Base-by-base conservation (phyloP, 2,329 filamentous ascomycete genomes). In the Cercospora nicotianae region DNA sequence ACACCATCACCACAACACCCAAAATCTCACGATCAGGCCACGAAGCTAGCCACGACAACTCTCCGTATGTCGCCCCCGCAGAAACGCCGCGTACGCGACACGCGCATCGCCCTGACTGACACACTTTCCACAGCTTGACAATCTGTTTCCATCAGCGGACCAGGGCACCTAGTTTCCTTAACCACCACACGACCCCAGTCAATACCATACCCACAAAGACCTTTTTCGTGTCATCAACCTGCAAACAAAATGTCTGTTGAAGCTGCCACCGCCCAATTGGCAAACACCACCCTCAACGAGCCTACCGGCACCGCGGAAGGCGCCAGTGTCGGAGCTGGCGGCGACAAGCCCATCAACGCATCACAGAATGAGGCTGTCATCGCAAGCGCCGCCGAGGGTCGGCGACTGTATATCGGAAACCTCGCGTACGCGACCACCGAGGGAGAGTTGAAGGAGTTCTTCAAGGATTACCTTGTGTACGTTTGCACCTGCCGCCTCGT, bases 391-490 rank as follows among this genome's bases (percentile, higher is more conserved):
- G 94, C 94, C 84, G 95, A 99, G 88, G 94, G 95, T 83, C 93
- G 95, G 87, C 93, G 95, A 86, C 91, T 99, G 79, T 99, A 99
- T 87, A 98, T 99, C 87, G 95, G 95, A 87, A 99, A 99, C 88
- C 92, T 99, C 89, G 95, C 95, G 80, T 99, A 99, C 84, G 94
- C 94, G 90, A 98, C 95, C 90, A 97, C 93, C 83, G 95, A 98
- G 92, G 95, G 92, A 91, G 93, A 97, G 90, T 93, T 99, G 89
- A 97, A 96, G 88, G 92, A 95, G 79, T 99, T 99, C 89, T 99
- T 99, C 91, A 94, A 95, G 88, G 92, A 90, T 84, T 98, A 97
- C 88, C 91, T 95, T 87, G 93, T 99, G 95, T 99, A 89, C 88
- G 94, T 92, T 71, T 67, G 66, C 70, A 65, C 73, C 58, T 64